These are phyloP conservation scores for Alternaria viburni DNA, from an alignment of 2,329 filamentous ascomycete genomes.

Conservation along the genomic window DNA sequence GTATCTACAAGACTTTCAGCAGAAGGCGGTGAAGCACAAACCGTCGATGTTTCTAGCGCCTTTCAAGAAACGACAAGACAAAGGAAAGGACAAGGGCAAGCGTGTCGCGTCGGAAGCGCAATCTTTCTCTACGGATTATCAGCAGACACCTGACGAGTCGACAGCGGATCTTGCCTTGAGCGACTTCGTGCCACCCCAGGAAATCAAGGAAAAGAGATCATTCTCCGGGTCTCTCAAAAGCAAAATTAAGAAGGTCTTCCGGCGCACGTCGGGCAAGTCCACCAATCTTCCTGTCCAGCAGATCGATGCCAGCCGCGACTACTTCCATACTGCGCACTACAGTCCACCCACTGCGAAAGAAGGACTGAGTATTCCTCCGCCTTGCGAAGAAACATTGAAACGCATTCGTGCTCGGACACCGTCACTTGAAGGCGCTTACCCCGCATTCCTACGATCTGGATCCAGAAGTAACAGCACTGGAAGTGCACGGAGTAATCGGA, in stretches of 20 bases:
- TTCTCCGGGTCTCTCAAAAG: slow-evolving; percentile 68
- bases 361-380: slow-evolving; percentile 42
- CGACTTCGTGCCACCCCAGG: slow-evolving; percentile 43
- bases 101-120: slow-evolving; percentile 18
- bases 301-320: slow-evolving; percentile 53
- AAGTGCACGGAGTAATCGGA: slow-evolving; percentile 33
- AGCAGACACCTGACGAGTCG: slow-evolving; percentile 15
- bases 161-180: slow-evolving; percentile 15
- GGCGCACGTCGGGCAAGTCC: slow-evolving; percentile 42
- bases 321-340: slow-evolving; percentile 38
- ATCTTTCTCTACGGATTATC: slow-evolving; percentile 18
- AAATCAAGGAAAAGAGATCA: slow-evolving; percentile 63
- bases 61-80: slow-evolving; percentile 53
- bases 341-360: slow-evolving; percentile 29
- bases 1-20: slow-evolving; percentile 50
- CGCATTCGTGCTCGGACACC: slow-evolving; percentile 39
- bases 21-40: slow-evolving; percentile 49
- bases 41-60: slow-evolving; percentile 54
- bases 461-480: slow-evolving; percentile 32
- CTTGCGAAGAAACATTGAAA: slow-evolving; percentile 56
- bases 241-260: slow-evolving; percentile 66
- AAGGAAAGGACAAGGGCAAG: slow-evolving; percentile 26
- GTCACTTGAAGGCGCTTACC: slow-evolving; percentile 23
- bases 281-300: slow-evolving; percentile 60
- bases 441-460: slow-evolving; percentile 17